Base-by-base conservation (phyloP, 2,329 filamentous ascomycete species). In the Coniochaeta prunicola region DNA sequence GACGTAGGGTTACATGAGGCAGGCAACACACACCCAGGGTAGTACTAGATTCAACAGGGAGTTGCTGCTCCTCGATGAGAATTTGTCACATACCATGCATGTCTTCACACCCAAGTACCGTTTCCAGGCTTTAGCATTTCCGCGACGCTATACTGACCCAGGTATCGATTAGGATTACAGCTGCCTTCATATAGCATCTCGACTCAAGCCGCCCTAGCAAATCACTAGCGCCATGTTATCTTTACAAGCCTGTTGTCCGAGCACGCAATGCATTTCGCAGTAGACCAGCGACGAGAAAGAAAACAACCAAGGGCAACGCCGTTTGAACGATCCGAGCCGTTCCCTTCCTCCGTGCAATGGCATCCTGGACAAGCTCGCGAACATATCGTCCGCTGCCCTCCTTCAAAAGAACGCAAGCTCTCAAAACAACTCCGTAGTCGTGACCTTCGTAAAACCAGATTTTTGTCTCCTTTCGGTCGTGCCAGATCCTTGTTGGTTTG, bases 361-460 rank as follows among this genome's bases (percentile, higher is more conserved):
- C 30, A 50, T 50, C 45, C 21, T 50, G 45, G 45, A 28, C 45
- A 9, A 24, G 40, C 40, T 13, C 24, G n/a, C 7, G n/a, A 45
- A 45, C 40, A 19, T 4, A 24, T n/a, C 17, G 24, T 28, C 24
- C 26, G 40, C 26, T 45, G 40, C 26, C 21, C 42, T 40, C n/a
- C 24, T 12, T 28, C 12, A 50, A 55, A 34, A 55, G 24, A 53
- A 53, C 53, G 40, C 60, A 59, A 56, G 21, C n/a, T 53, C n/a
- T 45, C 40, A 24, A 57, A 56, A 45, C 12, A 21, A 30, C 42
- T 21, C 48, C 28, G 33, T 58, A 57, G 54, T 62, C 63, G 54
- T 64, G 56, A 60, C 61, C 53, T 57, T 63, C 63, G 57, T 64
- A 33, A 63, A 53, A 33, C 50, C 50, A 34, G 31, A 54, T 54